phyloP scores from a whole-genome alignment of 2,329 filamentous ascomycete genomes.

The Ascochyta clinopodiicola region DNA sequence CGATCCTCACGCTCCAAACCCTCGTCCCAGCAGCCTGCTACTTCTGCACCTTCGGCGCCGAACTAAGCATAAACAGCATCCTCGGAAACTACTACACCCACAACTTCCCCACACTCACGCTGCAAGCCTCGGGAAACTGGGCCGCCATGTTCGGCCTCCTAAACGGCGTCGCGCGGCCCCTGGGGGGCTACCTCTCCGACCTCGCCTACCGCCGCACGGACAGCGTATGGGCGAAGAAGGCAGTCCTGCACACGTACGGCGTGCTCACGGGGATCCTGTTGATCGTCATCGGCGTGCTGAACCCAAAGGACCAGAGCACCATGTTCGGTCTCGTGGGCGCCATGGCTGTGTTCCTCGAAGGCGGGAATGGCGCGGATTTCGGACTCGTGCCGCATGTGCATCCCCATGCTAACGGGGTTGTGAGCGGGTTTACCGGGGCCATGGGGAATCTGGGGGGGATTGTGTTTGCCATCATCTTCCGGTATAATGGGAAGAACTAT shows the following conservation, averaged over 20 bases:
- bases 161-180: constrained; percentile 69
- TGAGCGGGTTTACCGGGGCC: constrained; percentile 78
- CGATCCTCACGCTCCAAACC: constrained; percentile 67
- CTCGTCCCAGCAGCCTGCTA: constrained; percentile 61
- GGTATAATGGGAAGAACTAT: constrained; percentile 73
- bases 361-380: constrained; percentile 83
- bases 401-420: constrained; percentile 76
- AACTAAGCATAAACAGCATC: constrained; percentile 65
- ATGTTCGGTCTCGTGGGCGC: constrained; percentile 79
- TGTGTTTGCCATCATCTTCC: constrained; percentile 79
- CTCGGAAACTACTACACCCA: constrained; percentile 63
- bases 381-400: constrained; percentile 84
- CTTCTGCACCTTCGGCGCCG: constrained; percentile 66
- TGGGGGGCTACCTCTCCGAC: constrained; percentile 67
- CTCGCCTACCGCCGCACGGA: constrained; percentile 56
- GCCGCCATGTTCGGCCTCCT: constrained; percentile 77
- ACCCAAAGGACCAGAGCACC: constrained; percentile 65
- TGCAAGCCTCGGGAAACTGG: constrained; percentile 63
- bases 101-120: constrained; percentile 60
- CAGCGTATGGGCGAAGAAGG: constrained; percentile 68
- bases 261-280: constrained; percentile 65
- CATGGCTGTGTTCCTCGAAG: constrained; percentile 81
- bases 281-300: constrained; percentile 63
- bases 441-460: constrained; percentile 86
- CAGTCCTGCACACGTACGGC: constrained; percentile 61